Base-by-base conservation (phyloP, 345 rosid species). In the Hypericum perforatum region DNA sequence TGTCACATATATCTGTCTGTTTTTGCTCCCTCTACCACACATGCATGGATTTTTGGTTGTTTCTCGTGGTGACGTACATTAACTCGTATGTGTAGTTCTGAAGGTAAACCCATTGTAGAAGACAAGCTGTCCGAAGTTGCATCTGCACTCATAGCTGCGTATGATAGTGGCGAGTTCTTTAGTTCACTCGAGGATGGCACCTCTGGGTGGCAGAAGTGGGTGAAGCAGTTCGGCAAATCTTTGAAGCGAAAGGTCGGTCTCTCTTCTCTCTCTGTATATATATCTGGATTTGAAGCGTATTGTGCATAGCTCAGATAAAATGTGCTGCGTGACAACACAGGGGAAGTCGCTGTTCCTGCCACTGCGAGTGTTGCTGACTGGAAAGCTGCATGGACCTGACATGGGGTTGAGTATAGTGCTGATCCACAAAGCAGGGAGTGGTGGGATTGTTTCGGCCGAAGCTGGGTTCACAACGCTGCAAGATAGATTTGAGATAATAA, bases 271-370 rank as follows among this genome's bases (percentile, higher is more conserved):
- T 7, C 5, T 7, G 11, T 13, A 12, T 38, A 10, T 11, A 37
- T 10, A 7, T 52, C 13, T 52, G n/a, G 39, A 22, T 22, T 22
- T 22, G 32, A 22, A 22, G 32, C 4, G 32, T 4, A 22, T 22
- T 22, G 4, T 22, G 32, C 32, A 22, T 22, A 1, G 4, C 32
- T 22, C 32, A 4, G 32, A 22, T 22, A 22, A 22, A 22, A 22
- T 22, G 32, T 22, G 32, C 4, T 22, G 32, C 2, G 32, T 22
- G 32, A 22, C 32, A 14, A 5, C 76, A 89, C 76, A 89, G 95
- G 95, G 96, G 16, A 91, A 85, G 61, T 79, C 95, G 14, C 89
- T 91, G 49, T 91, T 85, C 80, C 81, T 84, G 98, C 95, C 96
- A 5, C 78, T 84, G 39, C 74, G 96, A 52, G 74, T 84, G 52